Base-by-base conservation (phyloP, 257 asterid species). In the Jaltomata sinuosa region DNA sequence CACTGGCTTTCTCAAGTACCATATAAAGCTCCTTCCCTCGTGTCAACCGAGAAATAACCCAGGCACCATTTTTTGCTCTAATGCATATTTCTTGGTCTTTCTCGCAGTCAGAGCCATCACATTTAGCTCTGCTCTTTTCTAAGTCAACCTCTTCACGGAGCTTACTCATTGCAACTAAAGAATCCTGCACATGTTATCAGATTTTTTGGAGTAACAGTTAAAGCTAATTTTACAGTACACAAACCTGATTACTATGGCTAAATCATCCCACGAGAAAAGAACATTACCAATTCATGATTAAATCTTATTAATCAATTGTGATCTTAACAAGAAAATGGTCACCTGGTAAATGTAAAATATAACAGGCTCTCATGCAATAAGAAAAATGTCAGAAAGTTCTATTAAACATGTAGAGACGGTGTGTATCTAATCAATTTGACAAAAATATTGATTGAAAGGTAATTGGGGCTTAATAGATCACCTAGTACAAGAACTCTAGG, bases 1-100 rank as follows among this genome's bases (percentile, higher is more conserved):
- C 99, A 87, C 84, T 91, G 85, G 97, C 98, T 92, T 95, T 97
- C 91, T 97, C 99, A 67, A 97, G 96, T 87, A 93, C 98, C 98
- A 97, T 90, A 81, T 92, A 95, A 36, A 97, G 98, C 88, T 94
- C 99, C 91, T 93, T 95, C 83, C 97, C 98, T 86, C 95, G 87
- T 34, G 93, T 89, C 54, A 92, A 88, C 78, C 94, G 93, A 74
- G 97, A 98, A 61, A 97, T 93, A 83, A 94, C 91, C 99, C 98
- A 97, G 76, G 99, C 97, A 84, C 90, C 94, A 92, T 97, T 97
- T 92, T 92, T 97, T 21, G 94, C 97, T 90, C 98, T 92, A 84
- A 92, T 92, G 86, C 97, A 92, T 72, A 93, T 65, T 88, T 94
- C 98, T 61, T 91, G 87, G 87, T 93, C 98, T 87, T 93, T 94